Base-by-base conservation (phyloP, 2,329 filamentous ascomycete species). In the Rhynchosporium agropyri region DNA sequence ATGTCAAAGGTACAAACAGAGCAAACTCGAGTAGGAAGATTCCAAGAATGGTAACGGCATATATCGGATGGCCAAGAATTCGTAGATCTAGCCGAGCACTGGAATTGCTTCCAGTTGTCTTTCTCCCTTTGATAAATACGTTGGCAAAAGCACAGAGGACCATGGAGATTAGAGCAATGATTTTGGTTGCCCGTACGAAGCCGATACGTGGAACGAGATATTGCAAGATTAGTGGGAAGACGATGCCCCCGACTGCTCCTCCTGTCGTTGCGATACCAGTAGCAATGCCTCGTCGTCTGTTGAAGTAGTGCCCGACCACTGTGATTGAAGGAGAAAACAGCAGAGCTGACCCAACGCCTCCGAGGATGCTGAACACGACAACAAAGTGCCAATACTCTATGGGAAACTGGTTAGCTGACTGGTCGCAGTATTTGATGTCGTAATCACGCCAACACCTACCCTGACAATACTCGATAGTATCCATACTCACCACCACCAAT, bases 271-370 rank as follows among this genome's bases (percentile, higher is more conserved):
- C 45, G 20, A 59, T 40, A 3, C 56, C 56, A n/a, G 56, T 59
- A n/a, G 56, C 56, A 31, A 49, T 13, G 3, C 56, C 56, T 13
- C 45, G 15, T 12, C 56, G n/a, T 42, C 20, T 8, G 43, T 15
- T 38, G 56, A 59, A 50, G 45, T 49, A 59, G 40, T 59, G 56
- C 10, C 56, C 45, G 33, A 59, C 49, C 10, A 50, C 45, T 29
- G 45, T 29, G 4, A 59, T 50, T 0, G 56, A 59, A 3, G 56
- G 56, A n/a, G 56, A 59, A 31, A 59, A 50, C 4, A 59, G 9
- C n/a, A 59, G 33, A 6, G 33, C 56, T 4, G 56, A 50, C 6
- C 45, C 56, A 26, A 59, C 45, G 20, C 56, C 56, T 26, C 56
- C 31, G 5, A 50, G 56, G 31, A 49, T 33, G 12, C 56, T 59